Evolutionary conservation across 2,329 filamentous ascomycete species (phyloP).

Genomic region (Penicillium psychrosexuale): DNA sequence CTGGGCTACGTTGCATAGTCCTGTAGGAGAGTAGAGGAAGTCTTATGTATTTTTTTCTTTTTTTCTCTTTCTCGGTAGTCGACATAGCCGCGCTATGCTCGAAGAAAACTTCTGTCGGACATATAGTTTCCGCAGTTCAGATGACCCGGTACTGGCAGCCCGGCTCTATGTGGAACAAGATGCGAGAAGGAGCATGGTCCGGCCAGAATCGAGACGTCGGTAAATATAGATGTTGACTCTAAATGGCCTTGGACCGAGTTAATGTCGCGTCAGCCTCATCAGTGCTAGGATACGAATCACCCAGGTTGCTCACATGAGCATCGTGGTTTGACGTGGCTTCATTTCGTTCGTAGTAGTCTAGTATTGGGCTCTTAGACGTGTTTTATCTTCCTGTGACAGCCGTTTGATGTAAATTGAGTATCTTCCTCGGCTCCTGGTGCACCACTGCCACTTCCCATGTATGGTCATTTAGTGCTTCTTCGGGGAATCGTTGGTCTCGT

Average conservation of each 20-base stretch:
- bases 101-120: not conserved
- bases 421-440: not conserved
- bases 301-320: constrained; percentile 17
- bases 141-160: constrained; percentile 17
- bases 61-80: constrained; percentile 1
- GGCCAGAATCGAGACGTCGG: not conserved
- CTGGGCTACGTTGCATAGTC: not conserved
- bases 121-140: constrained; percentile 14
- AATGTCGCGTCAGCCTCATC: constrained; percentile 13
- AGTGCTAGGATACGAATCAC: constrained; percentile 1
- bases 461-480: constrained; percentile 8
- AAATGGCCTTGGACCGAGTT: not conserved
- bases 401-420: not conserved
- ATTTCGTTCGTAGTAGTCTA: constrained; percentile 11
- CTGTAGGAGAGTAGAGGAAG: not conserved
- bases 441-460: not conserved
- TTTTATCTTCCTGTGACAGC: constrained; percentile 6
- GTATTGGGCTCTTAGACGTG: not conserved
- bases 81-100: constrained; percentile 18
- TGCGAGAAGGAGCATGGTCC: constrained; percentile 2
- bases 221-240: not conserved
- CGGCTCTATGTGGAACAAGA: constrained; percentile 13
- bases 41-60: not conserved
- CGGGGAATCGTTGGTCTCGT: constrained; percentile 14
- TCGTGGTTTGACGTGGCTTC: constrained; percentile 20